Percentiles rank a stretch among this genome's conserved stretches.
Evolutionary conservation across 139 green algal genomes (phyloP).

Genomic region (Dunaliella sp.): DNA sequence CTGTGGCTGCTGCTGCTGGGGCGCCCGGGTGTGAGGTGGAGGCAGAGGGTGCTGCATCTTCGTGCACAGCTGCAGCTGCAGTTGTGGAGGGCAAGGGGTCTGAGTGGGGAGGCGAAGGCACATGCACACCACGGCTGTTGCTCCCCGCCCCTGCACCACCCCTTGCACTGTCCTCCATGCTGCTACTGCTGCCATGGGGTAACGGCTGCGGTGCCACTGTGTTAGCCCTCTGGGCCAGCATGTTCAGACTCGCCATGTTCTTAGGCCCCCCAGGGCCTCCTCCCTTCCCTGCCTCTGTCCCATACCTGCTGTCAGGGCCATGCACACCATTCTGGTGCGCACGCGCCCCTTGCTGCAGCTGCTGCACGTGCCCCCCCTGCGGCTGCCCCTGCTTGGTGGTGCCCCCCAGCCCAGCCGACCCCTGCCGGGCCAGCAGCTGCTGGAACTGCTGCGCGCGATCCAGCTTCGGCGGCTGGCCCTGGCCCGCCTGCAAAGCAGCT

Average conservation of each 20-base stretch:
- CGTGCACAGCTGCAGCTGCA: background rate
- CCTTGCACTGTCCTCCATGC: too few relatives aligned
- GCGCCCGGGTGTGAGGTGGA: too few relatives aligned
- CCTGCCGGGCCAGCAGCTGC: background rate
- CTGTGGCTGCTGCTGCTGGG: too few relatives aligned
- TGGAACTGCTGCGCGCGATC: background rate
- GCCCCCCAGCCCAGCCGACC: background rate
- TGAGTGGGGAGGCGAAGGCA: background rate
- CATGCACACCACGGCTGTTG: background rate
- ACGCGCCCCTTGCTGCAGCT: background rate
- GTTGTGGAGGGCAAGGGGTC: too few relatives aligned
- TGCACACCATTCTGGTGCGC: too few relatives aligned
- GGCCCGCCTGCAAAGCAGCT: background rate
- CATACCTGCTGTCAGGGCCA: too few relatives aligned
- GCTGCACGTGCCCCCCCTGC: too few relatives aligned
- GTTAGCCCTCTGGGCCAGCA: background rate
- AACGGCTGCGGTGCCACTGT: background rate
- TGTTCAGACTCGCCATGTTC: background rate
- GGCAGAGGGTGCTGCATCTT: too few relatives aligned
- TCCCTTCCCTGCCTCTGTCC: too few relatives aligned
- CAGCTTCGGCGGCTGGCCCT: background rate
- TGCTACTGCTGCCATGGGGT: too few relatives aligned
- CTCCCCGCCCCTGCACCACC: background rate
- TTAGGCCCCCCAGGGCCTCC: too few relatives aligned
- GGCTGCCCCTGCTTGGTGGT: background rate